Base-by-base conservation (phyloP, 2,329 filamentous ascomycete genomes). In the Herpotrichia juniperi region DNA sequence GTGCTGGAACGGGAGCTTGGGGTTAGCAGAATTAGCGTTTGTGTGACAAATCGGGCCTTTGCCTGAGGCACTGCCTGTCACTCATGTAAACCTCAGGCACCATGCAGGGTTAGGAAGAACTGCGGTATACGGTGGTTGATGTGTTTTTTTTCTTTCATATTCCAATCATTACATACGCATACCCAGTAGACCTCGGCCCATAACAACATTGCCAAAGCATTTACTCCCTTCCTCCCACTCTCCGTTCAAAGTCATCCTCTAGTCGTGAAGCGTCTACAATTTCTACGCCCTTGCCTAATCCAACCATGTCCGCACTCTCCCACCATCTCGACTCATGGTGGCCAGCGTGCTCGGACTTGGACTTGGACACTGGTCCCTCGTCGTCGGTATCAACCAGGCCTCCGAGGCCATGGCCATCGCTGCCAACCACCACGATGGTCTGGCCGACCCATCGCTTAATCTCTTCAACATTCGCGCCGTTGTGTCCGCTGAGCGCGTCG, bases 251-350 rank as follows among this genome's bases (percentile, higher is more conserved):
- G 74, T 97, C 93, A 63, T 97, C 93, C 46, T 88, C 87, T 16
- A 96, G 83, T 44, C 90, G 82, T 58, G 87, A 81, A 26, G 87
- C 89, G 72, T 97, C 93, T 2, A 97, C 91, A 16, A 97, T 87
- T 32, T 96, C 87, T 24, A 97, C 87, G 3, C 91, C 90, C 68
- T 94, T 89, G 14, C 93, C 93, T 51, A 93, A 81, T 2, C 93
- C 93, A 21, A 96, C 91, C 53, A 91, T 85, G 39, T 92, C 89
- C 50, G 91, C 86, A 48, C 83, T 81, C 73, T 92, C 87, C 88
- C 89, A 94, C 90, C 90, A 93, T 53, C 82, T 79, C 26, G 81
- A 78, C 32, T 71, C 48, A 69, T 68, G 81, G 69, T 68, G 81
- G 0, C 54, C 50, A 12, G 40, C 24, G 24, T 71, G 68, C 48